Base-by-base conservation (phyloP, 768 basidiomycete genomes). In the Tubosaeta sp. region DNA sequence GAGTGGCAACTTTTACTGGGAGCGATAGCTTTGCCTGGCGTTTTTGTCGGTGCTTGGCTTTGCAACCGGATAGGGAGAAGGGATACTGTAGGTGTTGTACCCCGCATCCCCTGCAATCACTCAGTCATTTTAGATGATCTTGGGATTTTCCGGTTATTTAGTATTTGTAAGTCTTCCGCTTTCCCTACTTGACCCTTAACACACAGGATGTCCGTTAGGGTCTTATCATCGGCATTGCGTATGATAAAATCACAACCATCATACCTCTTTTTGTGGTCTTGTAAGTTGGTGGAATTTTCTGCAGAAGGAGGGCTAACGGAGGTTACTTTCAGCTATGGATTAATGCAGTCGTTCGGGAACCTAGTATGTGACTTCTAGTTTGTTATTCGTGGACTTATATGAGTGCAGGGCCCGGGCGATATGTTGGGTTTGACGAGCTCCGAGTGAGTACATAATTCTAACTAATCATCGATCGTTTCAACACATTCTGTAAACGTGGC, bases 321-420 rank as follows among this genome's bases (percentile, higher is more conserved):
- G 11, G 32, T 33, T 8, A 11, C 37, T 44, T 46, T 7, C 52
- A 84, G 82, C 57, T 88, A 85, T 64, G 86, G 83, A 3, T 68
- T 86, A 49, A 85, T 88, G 85, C 82, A 86, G 58, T 85, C 81
- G 4, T 78, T 75, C 42, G 85, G 85, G n/a, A 87, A 87, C 59
- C 44, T 86, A 70, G 82, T 79, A 61, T 35, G 71, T 61, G 17
- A 14, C 33, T 38, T 33, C 34, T 2, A 39, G 37, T 19, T 27
- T 35, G 12, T 26, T 53, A 29, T 22, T 27, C n/a, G 13, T 46
- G 45, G 29, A 22, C 43, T 64, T 12, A 70, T 44, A 12, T 16
- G 26, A 22, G 17, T 51, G 22, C 55, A 84, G 82, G 85, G 86
- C 16, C 85, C 86, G 3, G 86, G 87, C 19, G 79, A 87, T 59